These are phyloP conservation scores for Ceratobasidium sp. DNA, from an alignment of 1,284 basidiomycete genomes.

Conservation along the genomic window DNA sequence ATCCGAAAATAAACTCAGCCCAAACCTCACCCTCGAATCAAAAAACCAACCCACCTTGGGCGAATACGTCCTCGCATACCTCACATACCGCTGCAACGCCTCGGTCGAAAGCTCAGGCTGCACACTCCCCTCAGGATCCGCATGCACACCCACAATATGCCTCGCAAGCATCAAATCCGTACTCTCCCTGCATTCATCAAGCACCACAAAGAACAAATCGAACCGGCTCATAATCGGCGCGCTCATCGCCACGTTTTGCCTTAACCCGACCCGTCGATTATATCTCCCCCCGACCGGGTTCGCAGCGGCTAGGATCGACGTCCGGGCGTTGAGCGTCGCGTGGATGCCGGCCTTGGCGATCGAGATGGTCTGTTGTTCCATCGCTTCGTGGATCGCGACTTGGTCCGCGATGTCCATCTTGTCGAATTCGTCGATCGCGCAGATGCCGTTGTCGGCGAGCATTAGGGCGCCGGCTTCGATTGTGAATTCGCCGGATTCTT, in stretches of 20 bases:
- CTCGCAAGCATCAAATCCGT: constrained; percentile 94
- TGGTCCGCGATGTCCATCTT: constrained; percentile 99
- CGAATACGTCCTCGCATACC: constrained; percentile 96
- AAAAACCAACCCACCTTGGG: constrained; percentile 76
- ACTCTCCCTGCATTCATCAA: constrained; percentile 97
- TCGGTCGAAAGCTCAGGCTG: constrained; percentile 98
- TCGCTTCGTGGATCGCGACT: constrained; percentile 99
- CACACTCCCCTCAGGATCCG: constrained; percentile 95
- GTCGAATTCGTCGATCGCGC: too few relatives aligned
- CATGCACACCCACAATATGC: constrained; percentile 98
- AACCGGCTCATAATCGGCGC: too few relatives aligned
- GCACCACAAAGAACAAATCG: constrained; percentile 98
- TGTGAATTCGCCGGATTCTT: constrained; percentile 99
- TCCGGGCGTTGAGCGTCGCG: constrained; percentile 97
- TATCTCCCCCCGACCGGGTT: constrained; percentile 98
- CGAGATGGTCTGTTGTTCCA: constrained; percentile 99
- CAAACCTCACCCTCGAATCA: too few relatives aligned
- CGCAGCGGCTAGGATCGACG: constrained; percentile 97
- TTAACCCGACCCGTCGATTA: constrained; percentile 93
- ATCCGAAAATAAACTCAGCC: constrained; percentile 1
- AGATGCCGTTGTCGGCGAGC: constrained; percentile 99
- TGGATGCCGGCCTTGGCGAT: constrained; percentile 99
- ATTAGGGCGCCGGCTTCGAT: constrained; percentile 99
- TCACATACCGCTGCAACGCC: constrained; percentile 95
- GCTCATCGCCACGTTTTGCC: constrained; percentile 98